Percentiles rank a stretch among this genome's conserved stretches.
Evolutionary conservation across 352 stramenopile genomes (phyloP).

Genomic region (Phytophthora hibernalis): DNA sequence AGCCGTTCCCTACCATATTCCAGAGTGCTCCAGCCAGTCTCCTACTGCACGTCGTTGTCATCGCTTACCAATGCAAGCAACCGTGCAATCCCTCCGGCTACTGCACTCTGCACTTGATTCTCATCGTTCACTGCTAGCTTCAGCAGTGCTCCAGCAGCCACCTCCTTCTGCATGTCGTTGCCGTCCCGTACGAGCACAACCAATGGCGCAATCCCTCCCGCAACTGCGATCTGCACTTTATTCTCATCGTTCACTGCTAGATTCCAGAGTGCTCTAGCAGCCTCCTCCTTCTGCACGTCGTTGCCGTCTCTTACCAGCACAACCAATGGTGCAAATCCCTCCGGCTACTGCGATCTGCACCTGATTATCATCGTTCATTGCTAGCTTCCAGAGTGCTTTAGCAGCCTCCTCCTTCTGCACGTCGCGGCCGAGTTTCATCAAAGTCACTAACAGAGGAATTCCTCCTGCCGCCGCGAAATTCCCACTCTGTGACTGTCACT

Average conservation of each 20-base stretch:
- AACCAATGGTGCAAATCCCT: constrained; percentile 2
- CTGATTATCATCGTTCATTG: not conserved
- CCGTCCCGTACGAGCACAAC: not conserved
- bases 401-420: not conserved
- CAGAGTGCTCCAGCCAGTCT: not conserved
- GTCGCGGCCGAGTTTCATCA: not conserved
- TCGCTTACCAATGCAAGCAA: not conserved
- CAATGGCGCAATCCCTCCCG: constrained; percentile 4
- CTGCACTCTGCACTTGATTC: not conserved
- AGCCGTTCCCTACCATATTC: no score
- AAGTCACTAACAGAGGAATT: constrained; percentile 6
- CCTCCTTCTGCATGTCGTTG: not conserved
- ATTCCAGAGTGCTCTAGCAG: not conserved
- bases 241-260: not conserved
- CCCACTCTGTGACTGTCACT: no score
- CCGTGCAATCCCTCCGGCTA: constrained; percentile 3
- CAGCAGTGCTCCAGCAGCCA: constrained; percentile 1
- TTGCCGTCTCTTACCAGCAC: not conserved
- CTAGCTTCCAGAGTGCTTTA: not conserved
- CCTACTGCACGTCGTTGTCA: not conserved
- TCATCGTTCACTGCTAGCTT: not conserved
- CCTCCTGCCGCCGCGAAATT: constrained; percentile 1
- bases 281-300: not conserved
- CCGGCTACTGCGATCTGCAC: not conserved
- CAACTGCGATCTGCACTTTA: not conserved